Evolutionary conservation across 306 rosid genomes (phyloP).

Genomic region (Ammopiptanthus mongolicus): DNA sequence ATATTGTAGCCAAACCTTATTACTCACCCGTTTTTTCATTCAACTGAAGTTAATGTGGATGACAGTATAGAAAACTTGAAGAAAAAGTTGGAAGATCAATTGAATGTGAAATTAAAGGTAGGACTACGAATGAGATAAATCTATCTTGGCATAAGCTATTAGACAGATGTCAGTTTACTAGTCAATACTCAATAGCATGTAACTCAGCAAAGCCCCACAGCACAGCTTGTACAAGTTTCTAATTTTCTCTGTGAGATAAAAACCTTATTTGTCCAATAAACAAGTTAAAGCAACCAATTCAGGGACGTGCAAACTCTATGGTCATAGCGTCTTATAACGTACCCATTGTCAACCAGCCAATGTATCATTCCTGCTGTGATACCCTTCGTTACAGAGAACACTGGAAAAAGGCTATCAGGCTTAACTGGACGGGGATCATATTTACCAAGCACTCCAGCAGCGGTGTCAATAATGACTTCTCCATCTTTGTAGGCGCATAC

Average conservation of each 20-base stretch:
- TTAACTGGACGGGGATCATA: slow-evolving; percentile 99
- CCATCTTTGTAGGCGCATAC: slow-evolving; percentile 99
- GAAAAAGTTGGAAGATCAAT: not conserved
- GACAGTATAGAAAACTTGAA: not conserved
- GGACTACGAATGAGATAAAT: not conserved
- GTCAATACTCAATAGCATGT: not conserved
- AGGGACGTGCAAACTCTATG: not conserved
- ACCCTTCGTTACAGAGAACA: slow-evolving; percentile 91
- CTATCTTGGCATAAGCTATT: not conserved
- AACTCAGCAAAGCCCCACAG: not conserved
- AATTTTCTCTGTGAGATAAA: not conserved
- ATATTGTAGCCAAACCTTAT: no score
- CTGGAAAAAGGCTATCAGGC: slow-evolving; percentile 91
- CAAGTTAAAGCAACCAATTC: slow-evolving; percentile 1
- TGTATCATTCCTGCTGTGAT: slow-evolving; percentile 93
- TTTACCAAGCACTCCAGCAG: slow-evolving; percentile 97
- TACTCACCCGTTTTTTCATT: no score
- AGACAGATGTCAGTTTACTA: not conserved
- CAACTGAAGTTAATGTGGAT: no score
- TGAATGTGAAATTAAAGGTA: not conserved
- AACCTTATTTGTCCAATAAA: not conserved
- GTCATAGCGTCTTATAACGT: slow-evolving; percentile 23
- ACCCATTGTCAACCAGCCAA: slow-evolving; percentile 96
- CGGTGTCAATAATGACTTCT: slow-evolving; percentile 88
- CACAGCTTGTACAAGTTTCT: not conserved